Evolutionary conservation across 1,284 basidiomycete genomes (phyloP).

Genomic region (Kwoniella shivajii): DNA sequence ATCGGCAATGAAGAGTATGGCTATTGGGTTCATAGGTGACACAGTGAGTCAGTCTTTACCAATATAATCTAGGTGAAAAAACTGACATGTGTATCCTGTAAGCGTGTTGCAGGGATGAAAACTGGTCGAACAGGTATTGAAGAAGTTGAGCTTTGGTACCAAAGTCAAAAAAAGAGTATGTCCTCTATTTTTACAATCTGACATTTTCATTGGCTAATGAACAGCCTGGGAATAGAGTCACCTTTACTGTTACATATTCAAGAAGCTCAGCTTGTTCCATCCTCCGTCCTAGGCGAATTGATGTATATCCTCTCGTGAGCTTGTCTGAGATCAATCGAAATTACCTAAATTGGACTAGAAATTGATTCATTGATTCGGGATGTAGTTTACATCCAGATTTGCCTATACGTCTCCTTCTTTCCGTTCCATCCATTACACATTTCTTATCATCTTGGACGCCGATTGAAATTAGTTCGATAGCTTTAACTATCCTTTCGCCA

Average conservation of each 20-base stretch:
- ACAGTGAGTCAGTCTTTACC: constrained; percentile 22
- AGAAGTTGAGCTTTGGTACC: constrained; percentile 43
- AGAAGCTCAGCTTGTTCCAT: constrained; percentile 38
- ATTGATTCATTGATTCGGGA: background rate
- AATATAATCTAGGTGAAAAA: too few relatives aligned
- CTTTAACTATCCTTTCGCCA: constrained; percentile 36
- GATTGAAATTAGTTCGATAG: constrained; percentile 39
- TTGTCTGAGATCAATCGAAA: too few relatives aligned
- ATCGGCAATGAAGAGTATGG: constrained; percentile 27
- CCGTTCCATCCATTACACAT: constrained; percentile 35
- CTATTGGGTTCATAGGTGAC: constrained; percentile 37
- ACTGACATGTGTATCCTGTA: background rate
- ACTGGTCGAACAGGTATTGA: constrained; percentile 40
- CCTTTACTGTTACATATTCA: constrained; percentile 39
- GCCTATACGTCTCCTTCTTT: constrained; percentile 39
- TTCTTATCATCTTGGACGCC: constrained; percentile 36
- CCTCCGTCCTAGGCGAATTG: constrained; percentile 34
- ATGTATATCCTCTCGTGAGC: constrained; percentile 43
- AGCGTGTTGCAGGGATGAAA: constrained; percentile 30
- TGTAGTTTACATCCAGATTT: constrained; percentile 32
- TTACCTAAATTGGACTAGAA: too few relatives aligned
- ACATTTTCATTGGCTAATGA: background rate
- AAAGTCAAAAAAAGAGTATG: constrained; percentile 22
- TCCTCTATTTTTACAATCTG: background rate
- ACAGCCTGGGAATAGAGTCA: constrained; percentile 17